Percentiles rank a stretch among this genome's conserved stretches.
Conservation (phyloP, 495 filamentous ascomycete species). For the Penicillium bovifimosum region DNA sequence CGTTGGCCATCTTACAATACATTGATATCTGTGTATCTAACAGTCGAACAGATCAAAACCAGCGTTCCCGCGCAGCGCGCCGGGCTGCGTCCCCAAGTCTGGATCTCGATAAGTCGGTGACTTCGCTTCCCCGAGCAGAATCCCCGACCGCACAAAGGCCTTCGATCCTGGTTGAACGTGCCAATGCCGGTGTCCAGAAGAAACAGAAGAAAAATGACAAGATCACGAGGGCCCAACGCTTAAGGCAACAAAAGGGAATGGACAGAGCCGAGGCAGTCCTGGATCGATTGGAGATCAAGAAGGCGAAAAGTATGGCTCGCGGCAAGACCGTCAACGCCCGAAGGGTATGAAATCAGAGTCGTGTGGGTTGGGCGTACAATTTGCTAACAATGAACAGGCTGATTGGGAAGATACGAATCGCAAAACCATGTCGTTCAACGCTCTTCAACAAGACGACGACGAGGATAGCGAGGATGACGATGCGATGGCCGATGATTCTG, state of each 20-base stretch:
- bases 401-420: slow-evolving; percentile 42
- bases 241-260: slow-evolving; percentile 64
- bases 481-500: slow-evolving; percentile 31
- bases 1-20: slow-evolving; percentile 16
- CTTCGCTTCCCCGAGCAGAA: slow-evolving; percentile 51
- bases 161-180: slow-evolving; percentile 53
- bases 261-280: slow-evolving; percentile 66
- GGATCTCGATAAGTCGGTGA: slow-evolving; percentile 71
- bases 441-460: slow-evolving; percentile 23
- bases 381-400: slow-evolving; percentile 28
- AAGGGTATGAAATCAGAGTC: slow-evolving; percentile 26
- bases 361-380: neutral
- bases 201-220: slow-evolving; percentile 57
- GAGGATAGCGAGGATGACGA: slow-evolving; percentile 27
- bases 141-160: slow-evolving; percentile 47
- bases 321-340: slow-evolving; percentile 51
- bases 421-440: slow-evolving; percentile 28
- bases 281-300: slow-evolving; percentile 65
- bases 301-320: slow-evolving; percentile 57
- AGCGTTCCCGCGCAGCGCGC: slow-evolving; percentile 68
- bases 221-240: slow-evolving; percentile 57
- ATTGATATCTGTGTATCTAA: slow-evolving; percentile 16
- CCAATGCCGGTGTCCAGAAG: slow-evolving; percentile 59
- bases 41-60: slow-evolving; percentile 33
- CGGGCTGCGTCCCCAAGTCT: slow-evolving; percentile 66